Base-by-base conservation (phyloP, 805 yeast genomes). In the Metschnikowia anglica region DNA sequence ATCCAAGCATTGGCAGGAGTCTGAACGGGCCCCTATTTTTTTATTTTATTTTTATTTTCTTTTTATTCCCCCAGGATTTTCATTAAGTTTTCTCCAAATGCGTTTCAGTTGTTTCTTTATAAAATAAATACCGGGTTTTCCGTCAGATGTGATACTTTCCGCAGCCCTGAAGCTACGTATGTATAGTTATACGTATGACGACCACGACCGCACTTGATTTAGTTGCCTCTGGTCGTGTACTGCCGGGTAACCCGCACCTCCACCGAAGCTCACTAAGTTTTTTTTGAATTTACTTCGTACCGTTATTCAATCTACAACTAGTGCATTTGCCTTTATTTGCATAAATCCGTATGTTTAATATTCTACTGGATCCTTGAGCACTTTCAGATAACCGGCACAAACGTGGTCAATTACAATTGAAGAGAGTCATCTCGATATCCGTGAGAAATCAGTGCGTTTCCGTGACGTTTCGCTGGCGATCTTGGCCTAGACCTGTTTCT, bases 191-290 rank as follows among this genome's bases (percentile, higher is more conserved):
- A n/a, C n/a, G n/a, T n/a, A n/a, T n/a, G n/a, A n/a, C n/a, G n/a
- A n/a, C n/a, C n/a, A n/a, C n/a, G n/a, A 23, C 28, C n/a, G 28
- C 28, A 13, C 29, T 6, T 16, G 29, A 13, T n/a, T 9, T 26
- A 26, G 29, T 26, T 26, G 29, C 29, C 29, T 26, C 29, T 26
- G 41, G 45, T 42, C 45, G 45, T 42, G 45, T 28, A 16, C 37
- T 19, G 33, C 44, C 49, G 49, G 49, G 49, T 42, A 46, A 46
- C 49, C 42, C 47, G 42, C 44, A 26, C 44, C 47, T 28, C 47
- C 44, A 35, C 43, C 48, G 39, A 43, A 37, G 32, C 50, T 39
- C 50, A 37, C 47, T 36, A 20, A 33, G 33, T 43, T 46, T 47
- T 46, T 42, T 17, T 29, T 39, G 40, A 35, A 24, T 27, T 30